These are phyloP conservation scores for Paracamarosporium sp. DNA, from an alignment of 2,329 filamentous ascomycete species.

Conservation along the genomic window DNA sequence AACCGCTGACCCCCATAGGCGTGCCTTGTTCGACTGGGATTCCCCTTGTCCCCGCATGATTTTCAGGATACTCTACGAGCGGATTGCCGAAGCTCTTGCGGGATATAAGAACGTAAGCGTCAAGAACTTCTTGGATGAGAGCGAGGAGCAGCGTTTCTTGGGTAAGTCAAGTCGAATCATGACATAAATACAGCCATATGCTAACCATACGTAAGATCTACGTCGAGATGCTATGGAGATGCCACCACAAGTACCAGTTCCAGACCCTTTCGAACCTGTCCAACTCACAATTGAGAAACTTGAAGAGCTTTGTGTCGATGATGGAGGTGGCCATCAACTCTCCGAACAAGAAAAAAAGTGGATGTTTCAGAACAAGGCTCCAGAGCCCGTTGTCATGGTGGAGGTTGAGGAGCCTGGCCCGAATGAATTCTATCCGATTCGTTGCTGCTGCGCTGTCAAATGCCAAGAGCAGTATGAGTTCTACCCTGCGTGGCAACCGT, in stretches of 20 bases:
- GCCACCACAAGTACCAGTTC: background rate
- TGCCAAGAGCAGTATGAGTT: background rate
- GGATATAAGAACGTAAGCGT: conserved; percentile 16
- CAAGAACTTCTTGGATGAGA: conserved; percentile 26
- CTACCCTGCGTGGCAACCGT: background rate
- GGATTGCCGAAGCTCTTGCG: conserved; percentile 22
- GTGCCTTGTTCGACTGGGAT: conserved; percentile 24
- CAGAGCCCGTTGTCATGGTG: no score
- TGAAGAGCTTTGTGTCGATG: background rate
- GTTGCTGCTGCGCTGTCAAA: background rate
- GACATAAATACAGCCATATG: background rate
- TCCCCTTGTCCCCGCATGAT: conserved; percentile 29
- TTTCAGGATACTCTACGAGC: conserved; percentile 34
- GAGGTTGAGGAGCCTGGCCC: background rate
- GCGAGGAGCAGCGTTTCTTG: conserved; percentile 20
- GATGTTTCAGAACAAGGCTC: background rate
- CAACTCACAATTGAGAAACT: background rate
- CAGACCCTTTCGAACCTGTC: background rate
- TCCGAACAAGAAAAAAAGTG: background rate
- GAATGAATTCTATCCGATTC: background rate
- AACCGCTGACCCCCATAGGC: conserved; percentile 3
- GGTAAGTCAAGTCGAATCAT: background rate
- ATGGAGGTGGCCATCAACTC: background rate
- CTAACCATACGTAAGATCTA: background rate
- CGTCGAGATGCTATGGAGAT: background rate